Evolutionary conservation across 148 eudicot genomes (phyloP).

Genomic region (Fagopyrum esculentum): DNA sequence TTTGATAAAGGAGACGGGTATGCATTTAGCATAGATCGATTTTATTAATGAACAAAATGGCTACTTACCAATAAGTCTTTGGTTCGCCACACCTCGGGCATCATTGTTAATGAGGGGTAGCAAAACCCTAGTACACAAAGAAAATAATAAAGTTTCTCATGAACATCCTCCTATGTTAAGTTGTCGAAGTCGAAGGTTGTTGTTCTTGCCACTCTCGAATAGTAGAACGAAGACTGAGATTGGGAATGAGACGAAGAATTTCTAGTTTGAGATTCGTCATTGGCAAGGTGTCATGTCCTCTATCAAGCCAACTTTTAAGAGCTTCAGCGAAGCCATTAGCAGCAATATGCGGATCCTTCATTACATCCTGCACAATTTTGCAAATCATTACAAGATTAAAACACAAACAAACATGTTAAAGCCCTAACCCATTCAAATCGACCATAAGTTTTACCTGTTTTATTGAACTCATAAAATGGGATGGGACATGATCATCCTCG

Average conservation of each 20-base stretch:
- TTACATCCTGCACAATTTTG: slow-evolving; percentile 50
- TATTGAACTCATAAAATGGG: slow-evolving; percentile 73
- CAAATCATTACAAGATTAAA: background rate
- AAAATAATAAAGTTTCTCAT: too few species aligned
- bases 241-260: slow-evolving; percentile 50
- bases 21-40: too few species aligned
- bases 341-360: slow-evolving; percentile 88
- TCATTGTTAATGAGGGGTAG: too few species aligned
- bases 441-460: slow-evolving; percentile 48
- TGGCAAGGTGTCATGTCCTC: slow-evolving; percentile 76
- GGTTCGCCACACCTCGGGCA: too few species aligned
- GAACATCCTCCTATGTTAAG: too few species aligned
- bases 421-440: too few species aligned
- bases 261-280: slow-evolving; percentile 60
- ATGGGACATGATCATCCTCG: slow-evolving; percentile 30
- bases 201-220: slow-evolving; percentile 77
- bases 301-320: slow-evolving; percentile 72
- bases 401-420: too few species aligned
- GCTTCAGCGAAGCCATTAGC: slow-evolving; percentile 88
- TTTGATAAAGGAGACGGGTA: too few species aligned
- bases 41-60: too few species aligned
- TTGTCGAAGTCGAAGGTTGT: background rate
- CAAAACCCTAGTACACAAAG: too few species aligned
- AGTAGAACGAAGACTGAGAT: slow-evolving; percentile 82
- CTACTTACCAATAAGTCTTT: too few species aligned